phyloP scores from a whole-genome alignment of 2,329 filamentous ascomycete species.

The Botrytis galanthina region DNA sequence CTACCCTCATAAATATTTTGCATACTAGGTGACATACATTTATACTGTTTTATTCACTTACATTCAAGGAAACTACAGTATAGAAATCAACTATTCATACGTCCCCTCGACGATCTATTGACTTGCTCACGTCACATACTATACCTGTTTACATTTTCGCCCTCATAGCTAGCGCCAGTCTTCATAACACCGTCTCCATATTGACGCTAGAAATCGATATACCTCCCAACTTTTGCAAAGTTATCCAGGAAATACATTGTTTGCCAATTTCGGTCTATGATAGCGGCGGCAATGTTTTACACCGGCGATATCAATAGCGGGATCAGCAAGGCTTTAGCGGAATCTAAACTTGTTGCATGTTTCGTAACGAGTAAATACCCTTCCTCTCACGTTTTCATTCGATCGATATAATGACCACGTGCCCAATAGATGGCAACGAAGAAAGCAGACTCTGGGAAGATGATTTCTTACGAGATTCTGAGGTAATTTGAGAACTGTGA shows the following conservation, averaged over 20 bases:
- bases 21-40: background rate
- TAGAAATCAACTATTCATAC: background rate
- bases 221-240: background rate
- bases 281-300: conserved; percentile 66
- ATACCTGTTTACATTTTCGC: background rate
- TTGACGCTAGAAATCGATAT: background rate
- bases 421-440: conserved; percentile 60
- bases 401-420: conserved; percentile 5
- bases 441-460: conserved; percentile 72
- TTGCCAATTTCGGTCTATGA: background rate
- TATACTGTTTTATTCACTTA: background rate
- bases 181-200: background rate
- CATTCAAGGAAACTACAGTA: background rate
- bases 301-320: conserved; percentile 76
- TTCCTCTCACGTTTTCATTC: background rate
- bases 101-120: background rate
- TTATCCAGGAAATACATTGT: background rate
- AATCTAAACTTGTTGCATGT: conserved; percentile 77
- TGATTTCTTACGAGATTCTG: conserved; percentile 59
- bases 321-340: conserved; percentile 70
- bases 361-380: conserved; percentile 69
- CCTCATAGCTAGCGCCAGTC: background rate
- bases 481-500: conserved; percentile 45
- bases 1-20: background rate
- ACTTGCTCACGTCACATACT: background rate